Evolutionary conservation across 2,329 filamentous ascomycete species (phyloP).

Genomic region (Hypoxylon sp.): DNA sequence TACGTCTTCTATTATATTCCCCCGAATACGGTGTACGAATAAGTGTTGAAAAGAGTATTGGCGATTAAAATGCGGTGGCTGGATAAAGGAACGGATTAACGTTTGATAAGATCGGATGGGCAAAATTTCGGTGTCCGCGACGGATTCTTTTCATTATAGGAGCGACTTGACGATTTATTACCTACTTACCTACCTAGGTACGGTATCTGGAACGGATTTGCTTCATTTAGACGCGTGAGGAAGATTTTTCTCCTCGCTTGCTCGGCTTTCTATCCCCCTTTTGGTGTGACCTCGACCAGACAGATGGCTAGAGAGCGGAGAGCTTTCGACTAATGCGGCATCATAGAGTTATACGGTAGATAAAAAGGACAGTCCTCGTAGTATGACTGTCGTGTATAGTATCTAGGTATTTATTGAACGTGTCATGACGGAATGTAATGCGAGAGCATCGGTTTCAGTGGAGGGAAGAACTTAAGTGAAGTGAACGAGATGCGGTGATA

Average conservation of each 20-base stretch:
- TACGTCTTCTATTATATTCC: slow-evolving; percentile 32
- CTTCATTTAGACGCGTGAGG: slow-evolving; percentile 23
- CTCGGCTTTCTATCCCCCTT: slow-evolving; percentile 9
- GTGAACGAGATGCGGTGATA: neutral
- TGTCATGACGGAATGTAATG: slow-evolving; percentile 18
- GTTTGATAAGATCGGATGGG: slow-evolving; percentile 28
- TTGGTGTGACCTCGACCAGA: slow-evolving; percentile 5
- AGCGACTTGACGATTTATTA: slow-evolving; percentile 4
- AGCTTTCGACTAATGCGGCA: slow-evolving; percentile 30
- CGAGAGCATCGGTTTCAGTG: neutral
- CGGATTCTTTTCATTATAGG: slow-evolving; percentile 19
- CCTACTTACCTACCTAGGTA: slow-evolving; percentile 7
- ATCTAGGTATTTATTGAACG: slow-evolving; percentile 18
- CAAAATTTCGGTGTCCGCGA: slow-evolving; percentile 11
- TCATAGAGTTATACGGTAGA: slow-evolving; percentile 40
- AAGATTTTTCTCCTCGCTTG: slow-evolving; percentile 1
- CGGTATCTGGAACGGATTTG: slow-evolving; percentile 25
- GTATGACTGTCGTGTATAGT: slow-evolving; percentile 23
- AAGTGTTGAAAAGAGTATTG: slow-evolving; percentile 39
- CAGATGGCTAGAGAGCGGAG: slow-evolving; percentile 20
- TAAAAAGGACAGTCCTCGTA: slow-evolving; percentile 26
- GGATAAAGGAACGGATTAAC: slow-evolving; percentile 30
- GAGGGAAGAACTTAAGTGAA: neutral
- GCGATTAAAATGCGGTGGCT: slow-evolving; percentile 27
- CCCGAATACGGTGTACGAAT: slow-evolving; percentile 41